Percentiles rank a stretch among this genome's conserved stretches.
phyloP scores from a whole-genome alignment of 441 rosid genomes.

The Populus tomentosa region DNA sequence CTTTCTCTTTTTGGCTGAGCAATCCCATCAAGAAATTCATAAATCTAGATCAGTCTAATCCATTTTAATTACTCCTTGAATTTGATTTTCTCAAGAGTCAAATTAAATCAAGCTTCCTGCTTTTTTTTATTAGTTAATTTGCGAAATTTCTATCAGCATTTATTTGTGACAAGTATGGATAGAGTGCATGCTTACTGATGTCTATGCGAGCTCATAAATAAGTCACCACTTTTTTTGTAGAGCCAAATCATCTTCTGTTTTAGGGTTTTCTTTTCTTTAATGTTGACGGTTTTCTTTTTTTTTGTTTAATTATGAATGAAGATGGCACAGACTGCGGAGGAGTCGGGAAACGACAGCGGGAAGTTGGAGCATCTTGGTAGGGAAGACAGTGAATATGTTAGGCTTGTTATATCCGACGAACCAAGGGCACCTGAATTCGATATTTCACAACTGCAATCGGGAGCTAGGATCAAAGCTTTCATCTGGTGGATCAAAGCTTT shows the following conservation, averaged over 20 bases:
- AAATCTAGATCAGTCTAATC: background rate
- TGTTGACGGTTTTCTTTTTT: background rate
- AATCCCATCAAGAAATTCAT: background rate
- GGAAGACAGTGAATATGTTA: conserved; percentile 62
- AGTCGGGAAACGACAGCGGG: conserved; percentile 23
- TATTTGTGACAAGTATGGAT: background rate
- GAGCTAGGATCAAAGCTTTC: conserved; percentile 10
- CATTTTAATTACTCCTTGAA: background rate
- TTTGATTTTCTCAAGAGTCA: background rate
- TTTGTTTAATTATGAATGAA: background rate
- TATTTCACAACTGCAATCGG: conserved; percentile 28
- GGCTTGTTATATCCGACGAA: conserved; percentile 57
- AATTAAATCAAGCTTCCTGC: background rate
- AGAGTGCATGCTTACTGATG: background rate
- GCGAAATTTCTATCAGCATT: background rate
- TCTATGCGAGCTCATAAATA: no score
- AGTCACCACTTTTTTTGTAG: background rate
- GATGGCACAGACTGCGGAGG: conserved; percentile 46
- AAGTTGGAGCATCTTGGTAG: conserved; percentile 27
- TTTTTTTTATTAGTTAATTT: no score
- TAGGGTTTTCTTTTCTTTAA: background rate
- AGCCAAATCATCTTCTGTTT: background rate
- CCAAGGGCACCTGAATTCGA: conserved; percentile 29
- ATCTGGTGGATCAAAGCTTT: conserved; percentile 16
- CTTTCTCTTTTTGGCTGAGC: no score